These are phyloP conservation scores for Zasmidium cellare DNA, from an alignment of 2,329 filamentous ascomycete species.

Conservation along the genomic window DNA sequence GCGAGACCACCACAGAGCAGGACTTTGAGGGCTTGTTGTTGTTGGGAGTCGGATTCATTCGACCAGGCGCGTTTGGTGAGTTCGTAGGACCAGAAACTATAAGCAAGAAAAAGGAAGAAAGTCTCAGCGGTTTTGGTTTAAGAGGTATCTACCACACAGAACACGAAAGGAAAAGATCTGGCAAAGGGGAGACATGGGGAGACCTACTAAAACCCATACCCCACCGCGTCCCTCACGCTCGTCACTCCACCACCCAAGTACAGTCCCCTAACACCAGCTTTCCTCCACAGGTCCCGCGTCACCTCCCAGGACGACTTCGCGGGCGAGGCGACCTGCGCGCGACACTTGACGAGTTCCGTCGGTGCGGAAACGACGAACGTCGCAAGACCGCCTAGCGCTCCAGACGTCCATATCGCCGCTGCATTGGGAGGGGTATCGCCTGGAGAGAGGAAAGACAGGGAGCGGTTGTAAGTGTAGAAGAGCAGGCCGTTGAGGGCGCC, in stretches of 20 bases:
- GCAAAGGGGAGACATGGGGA: neutral
- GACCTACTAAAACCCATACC: conserved; percentile 88
- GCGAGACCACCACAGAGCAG: conserved; percentile 84
- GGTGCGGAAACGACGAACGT: conserved; percentile 85
- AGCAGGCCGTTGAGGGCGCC: conserved; percentile 81
- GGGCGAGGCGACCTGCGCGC: conserved; percentile 66
- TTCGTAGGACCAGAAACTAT: conserved; percentile 85
- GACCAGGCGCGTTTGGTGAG: conserved; percentile 57
- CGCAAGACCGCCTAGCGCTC: conserved; percentile 77
- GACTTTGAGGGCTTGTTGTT: conserved; percentile 32
- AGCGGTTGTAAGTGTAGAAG: conserved; percentile 85
- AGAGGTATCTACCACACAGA: neutral
- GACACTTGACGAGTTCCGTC: conserved; percentile 88
- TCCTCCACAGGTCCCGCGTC: conserved; percentile 33
- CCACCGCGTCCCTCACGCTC: conserved; percentile 78
- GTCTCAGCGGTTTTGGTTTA: neutral
- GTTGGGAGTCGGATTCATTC: conserved; percentile 52
- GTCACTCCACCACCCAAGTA: conserved; percentile 83
- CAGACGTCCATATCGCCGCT: conserved; percentile 64
- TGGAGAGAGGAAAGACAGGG: conserved; percentile 62
- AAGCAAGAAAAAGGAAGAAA: neutral
- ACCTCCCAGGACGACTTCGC: conserved; percentile 30
- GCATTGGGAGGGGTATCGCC: conserved; percentile 19
- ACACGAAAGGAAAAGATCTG: neutral
- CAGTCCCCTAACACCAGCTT: conserved; percentile 62